These are phyloP conservation scores for Brettanomyces nanus DNA, from an alignment of 805 yeast species.

Conservation along the genomic window DNA sequence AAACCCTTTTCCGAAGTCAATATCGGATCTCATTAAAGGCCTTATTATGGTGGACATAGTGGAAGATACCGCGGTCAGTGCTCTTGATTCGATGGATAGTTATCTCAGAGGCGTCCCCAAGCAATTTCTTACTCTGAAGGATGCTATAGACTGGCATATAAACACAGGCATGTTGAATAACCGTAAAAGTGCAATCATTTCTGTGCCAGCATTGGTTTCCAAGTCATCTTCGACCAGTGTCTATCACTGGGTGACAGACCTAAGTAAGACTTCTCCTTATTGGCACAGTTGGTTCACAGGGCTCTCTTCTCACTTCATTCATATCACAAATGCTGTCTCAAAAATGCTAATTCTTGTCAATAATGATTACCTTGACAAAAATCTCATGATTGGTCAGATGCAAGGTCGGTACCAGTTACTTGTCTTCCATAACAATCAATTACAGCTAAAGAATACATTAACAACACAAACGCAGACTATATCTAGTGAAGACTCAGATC, in stretches of 20 bases:
- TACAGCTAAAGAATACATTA: conserved; percentile 12
- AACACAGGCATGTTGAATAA: conserved; percentile 45
- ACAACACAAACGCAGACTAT: conserved; percentile 20
- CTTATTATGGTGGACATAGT: conserved; percentile 82
- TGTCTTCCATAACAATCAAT: conserved; percentile 43
- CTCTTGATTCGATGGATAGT: conserved; percentile 58
- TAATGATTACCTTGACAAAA: conserved; percentile 79
- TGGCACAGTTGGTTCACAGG: conserved; percentile 84
- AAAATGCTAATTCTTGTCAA: conserved; percentile 80
- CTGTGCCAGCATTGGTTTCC: conserved; percentile 66
- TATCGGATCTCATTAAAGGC: conserved; percentile 42
- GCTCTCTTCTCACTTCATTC: conserved; percentile 45
- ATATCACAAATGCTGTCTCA: conserved; percentile 34
- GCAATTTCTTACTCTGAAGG: conserved; percentile 39
- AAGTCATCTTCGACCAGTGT: conserved; percentile 9
- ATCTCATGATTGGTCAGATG: conserved; percentile 92
- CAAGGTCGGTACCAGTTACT: conserved; percentile 91
- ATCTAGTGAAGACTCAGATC: conserved; percentile 25
- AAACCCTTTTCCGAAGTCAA: conserved; percentile 8
- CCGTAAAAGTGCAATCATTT: conserved; percentile 53
- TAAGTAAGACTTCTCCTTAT: conserved; percentile 49
- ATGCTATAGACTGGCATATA: conserved; percentile 83
- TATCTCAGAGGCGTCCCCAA: conserved; percentile 62
- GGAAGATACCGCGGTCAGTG: conserved; percentile 79
- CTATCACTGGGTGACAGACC: conserved; percentile 55